These are phyloP conservation scores for Solanum chiquidenum DNA, from an alignment of 257 asterid genomes.

Conservation along the genomic window DNA sequence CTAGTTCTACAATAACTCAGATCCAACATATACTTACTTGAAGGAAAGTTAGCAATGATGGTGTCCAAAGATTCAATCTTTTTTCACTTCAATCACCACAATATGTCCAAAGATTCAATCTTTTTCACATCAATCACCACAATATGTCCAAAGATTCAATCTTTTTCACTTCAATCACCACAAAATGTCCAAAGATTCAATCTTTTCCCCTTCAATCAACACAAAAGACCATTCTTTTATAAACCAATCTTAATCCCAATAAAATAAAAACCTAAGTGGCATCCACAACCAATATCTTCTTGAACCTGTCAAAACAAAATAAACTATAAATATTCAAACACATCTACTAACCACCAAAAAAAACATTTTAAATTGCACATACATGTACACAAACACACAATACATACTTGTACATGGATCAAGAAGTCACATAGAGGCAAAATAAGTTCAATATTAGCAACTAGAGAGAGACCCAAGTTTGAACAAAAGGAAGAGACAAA, in stretches of 20 bases:
- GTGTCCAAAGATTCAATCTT: slow-evolving; percentile 11
- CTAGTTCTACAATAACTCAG: slow-evolving; percentile 21
- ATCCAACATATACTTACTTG: slow-evolving; percentile 61
- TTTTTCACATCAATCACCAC: slow-evolving; percentile 9
- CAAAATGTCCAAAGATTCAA: slow-evolving; percentile 10
- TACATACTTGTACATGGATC: slow-evolving; percentile 1
- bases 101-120: slow-evolving; percentile 13
- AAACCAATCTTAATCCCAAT: neutral
- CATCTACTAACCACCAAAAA: neutral
- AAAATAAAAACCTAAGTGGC: neutral
- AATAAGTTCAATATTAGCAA: neutral
- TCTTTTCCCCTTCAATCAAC: slow-evolving; percentile 9
- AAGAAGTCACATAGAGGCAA: neutral
- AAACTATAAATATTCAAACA: neutral
- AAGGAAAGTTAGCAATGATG: slow-evolving; percentile 2
- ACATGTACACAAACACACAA: neutral
- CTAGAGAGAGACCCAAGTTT: neutral
- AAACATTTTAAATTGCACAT: neutral
- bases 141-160: slow-evolving; percentile 11
- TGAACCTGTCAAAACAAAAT: slow-evolving; percentile 4
- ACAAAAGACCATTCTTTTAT: neutral
- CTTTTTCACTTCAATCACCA: slow-evolving; percentile 10
- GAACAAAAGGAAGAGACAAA: slow-evolving; percentile 3
- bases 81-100: slow-evolving; percentile 9
- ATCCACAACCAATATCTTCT: slow-evolving; percentile 9